Conservation (phyloP, 2,329 filamentous ascomycete genomes). For the Mycocentrospora acerina region DNA sequence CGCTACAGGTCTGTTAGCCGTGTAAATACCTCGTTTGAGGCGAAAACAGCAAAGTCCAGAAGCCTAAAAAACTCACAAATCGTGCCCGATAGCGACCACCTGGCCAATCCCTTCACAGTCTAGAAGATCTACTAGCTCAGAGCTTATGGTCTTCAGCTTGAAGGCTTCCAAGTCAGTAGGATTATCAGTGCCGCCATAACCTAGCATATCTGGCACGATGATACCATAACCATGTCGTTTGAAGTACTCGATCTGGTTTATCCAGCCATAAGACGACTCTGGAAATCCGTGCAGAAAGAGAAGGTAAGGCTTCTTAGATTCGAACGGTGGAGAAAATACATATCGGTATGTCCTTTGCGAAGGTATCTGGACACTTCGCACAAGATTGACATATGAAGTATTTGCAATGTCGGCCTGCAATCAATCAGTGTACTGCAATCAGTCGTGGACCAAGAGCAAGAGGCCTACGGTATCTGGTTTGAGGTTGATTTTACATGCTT, state of each 20-base stretch:
- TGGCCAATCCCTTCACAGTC: background rate
- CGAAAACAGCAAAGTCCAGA: background rate
- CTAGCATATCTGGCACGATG: slow-evolving; percentile 64
- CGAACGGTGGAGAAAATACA: slow-evolving; percentile 1
- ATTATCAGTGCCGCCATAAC: slow-evolving; percentile 60
- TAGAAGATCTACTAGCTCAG: background rate
- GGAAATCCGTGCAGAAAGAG: slow-evolving; percentile 65
- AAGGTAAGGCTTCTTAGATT: background rate
- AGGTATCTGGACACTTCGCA: background rate
- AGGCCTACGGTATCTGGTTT: too few species aligned
- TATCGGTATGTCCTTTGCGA: slow-evolving; percentile 1
- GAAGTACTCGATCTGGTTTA: slow-evolving; percentile 58
- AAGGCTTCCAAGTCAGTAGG: slow-evolving; percentile 12
- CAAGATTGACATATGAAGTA: background rate
- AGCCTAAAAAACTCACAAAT: slow-evolving; percentile 1
- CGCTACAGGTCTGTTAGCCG: too few species aligned
- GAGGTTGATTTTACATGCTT: too few species aligned
- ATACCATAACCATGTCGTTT: slow-evolving; percentile 60
- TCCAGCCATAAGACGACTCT: slow-evolving; percentile 66
- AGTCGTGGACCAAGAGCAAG: too few species aligned
- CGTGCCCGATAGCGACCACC: background rate
- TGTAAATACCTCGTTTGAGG: background rate
- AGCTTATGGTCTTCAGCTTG: slow-evolving; percentile 1
- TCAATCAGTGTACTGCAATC: too few species aligned
- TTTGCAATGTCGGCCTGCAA: too few species aligned